Evolutionary conservation across 2,329 filamentous ascomycete genomes (phyloP).

Genomic region (Pestalotiopsis sp.): DNA sequence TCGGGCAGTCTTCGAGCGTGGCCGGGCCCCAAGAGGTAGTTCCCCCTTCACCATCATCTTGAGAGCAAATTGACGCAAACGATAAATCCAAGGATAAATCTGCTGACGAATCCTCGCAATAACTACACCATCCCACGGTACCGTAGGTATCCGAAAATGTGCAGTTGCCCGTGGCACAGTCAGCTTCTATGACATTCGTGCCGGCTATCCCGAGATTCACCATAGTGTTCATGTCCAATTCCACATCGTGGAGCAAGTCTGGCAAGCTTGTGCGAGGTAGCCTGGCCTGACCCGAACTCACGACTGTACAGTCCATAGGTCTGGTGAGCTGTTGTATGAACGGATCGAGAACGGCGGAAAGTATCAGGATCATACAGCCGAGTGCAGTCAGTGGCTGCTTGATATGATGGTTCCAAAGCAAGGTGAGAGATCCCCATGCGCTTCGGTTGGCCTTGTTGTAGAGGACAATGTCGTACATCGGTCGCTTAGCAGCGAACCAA

Average conservation of each 20-base stretch:
- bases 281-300: neutral
- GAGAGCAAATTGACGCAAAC: neutral
- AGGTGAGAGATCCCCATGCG: constrained; percentile 4
- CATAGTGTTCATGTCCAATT: too few species aligned
- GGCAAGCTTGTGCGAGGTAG: neutral
- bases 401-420: neutral
- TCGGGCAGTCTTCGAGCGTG: too few species aligned
- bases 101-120: constrained; percentile 13
- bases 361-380: neutral
- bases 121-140: constrained; percentile 17
- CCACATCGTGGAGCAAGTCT: too few species aligned
- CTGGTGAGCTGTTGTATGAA: neutral
- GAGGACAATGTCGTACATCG: constrained; percentile 11
- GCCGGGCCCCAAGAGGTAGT: too few species aligned
- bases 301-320: neutral
- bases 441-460: neutral
- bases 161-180: constrained; percentile 17
- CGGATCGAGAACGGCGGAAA: neutral
- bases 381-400: constrained; percentile 7
- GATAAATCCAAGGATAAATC: neutral
- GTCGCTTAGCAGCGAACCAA: neutral
- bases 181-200: too few species aligned
- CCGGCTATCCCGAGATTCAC: too few species aligned
- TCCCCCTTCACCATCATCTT: too few species aligned
- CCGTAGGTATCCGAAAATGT: constrained; percentile 13